phyloP scores from a whole-genome alignment of 2,329 filamentous ascomycete genomes.

The Aspergillus sojae region DNA sequence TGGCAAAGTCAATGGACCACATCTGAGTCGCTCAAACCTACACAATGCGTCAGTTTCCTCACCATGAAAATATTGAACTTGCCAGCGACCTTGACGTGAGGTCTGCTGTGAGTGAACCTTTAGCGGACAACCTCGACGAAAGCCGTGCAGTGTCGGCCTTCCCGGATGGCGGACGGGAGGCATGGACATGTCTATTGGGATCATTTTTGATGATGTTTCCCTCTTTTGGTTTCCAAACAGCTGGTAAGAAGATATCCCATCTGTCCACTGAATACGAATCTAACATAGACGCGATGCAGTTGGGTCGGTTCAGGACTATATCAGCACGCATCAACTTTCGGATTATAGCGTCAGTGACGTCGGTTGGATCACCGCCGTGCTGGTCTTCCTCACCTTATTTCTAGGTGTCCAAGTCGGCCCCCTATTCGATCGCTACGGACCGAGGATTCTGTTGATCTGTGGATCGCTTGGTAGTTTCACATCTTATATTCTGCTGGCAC shows the following conservation, averaged over 20 bases:
- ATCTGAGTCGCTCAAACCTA: background rate
- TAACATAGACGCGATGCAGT: conserved; percentile 30
- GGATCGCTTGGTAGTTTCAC: conserved; percentile 42
- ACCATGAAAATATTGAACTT: background rate
- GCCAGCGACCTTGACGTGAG: background rate
- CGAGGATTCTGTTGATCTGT: conserved; percentile 42
- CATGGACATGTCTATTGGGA: conserved; percentile 39
- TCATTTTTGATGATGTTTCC: conserved; percentile 41
- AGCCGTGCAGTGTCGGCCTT: conserved; percentile 16
- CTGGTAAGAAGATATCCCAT: conserved; percentile 17
- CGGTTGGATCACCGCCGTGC: conserved; percentile 54
- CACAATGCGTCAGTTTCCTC: background rate
- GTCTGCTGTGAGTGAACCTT: background rate
- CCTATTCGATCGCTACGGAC: conserved; percentile 53
- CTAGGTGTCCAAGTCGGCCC: conserved; percentile 54
- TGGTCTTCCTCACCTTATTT: conserved; percentile 49
- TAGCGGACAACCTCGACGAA: background rate
- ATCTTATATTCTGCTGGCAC: conserved; percentile 50
- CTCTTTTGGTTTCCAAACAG: conserved; percentile 52
- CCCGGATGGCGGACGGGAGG: conserved; percentile 36
- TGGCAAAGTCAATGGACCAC: background rate
- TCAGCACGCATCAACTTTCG: conserved; percentile 48
- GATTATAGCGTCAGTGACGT: conserved; percentile 48
- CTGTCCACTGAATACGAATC: background rate
- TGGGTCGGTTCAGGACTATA: conserved; percentile 53